Conservation (phyloP, 2,329 filamentous ascomycete species). For the Beauveria asiatica region DNA sequence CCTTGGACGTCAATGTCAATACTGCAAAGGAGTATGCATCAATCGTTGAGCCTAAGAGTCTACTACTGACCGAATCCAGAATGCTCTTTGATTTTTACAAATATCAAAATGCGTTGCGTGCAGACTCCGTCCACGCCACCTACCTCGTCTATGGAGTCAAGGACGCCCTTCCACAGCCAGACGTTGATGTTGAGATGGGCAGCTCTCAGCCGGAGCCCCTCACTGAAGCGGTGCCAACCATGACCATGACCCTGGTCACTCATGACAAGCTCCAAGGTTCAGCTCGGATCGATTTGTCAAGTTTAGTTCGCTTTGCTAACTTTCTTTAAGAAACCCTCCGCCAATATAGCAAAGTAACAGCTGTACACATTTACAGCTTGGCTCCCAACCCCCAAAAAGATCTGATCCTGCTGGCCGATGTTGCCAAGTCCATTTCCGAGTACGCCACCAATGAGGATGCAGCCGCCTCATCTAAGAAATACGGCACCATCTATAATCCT, state of each 20-base stretch:
- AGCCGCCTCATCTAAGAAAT: conserved; percentile 48
- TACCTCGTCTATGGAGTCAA: conserved; percentile 74
- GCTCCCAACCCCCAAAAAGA: conserved; percentile 61
- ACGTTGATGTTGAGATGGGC: conserved; percentile 62
- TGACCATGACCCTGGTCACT: conserved; percentile 56
- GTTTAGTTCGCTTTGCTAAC: background rate
- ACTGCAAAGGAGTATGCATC: conserved; percentile 71
- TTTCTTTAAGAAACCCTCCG: conserved; percentile 35
- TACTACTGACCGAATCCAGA: conserved; percentile 38
- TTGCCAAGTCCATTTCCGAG: conserved; percentile 52
- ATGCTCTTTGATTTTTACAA: conserved; percentile 83
- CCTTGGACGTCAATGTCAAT: conserved; percentile 76
- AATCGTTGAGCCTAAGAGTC: conserved; percentile 31
- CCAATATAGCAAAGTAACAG: conserved; percentile 63
- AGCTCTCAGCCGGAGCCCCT: conserved; percentile 50
- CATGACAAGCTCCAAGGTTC: conserved; percentile 66
- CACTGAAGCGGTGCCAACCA: conserved; percentile 43
- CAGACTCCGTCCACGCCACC: conserved; percentile 77
- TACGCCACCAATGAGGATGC: conserved; percentile 51
- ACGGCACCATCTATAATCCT: conserved; percentile 68
- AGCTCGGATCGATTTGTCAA: conserved; percentile 7
- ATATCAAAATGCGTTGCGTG: conserved; percentile 65
- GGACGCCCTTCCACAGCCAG: conserved; percentile 31
- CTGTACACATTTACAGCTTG: conserved; percentile 83
- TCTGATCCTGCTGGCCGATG: conserved; percentile 62